These are phyloP conservation scores for Xylariomycetidae sp. DNA, from an alignment of 2,329 filamentous ascomycete species.

Conservation along the genomic window DNA sequence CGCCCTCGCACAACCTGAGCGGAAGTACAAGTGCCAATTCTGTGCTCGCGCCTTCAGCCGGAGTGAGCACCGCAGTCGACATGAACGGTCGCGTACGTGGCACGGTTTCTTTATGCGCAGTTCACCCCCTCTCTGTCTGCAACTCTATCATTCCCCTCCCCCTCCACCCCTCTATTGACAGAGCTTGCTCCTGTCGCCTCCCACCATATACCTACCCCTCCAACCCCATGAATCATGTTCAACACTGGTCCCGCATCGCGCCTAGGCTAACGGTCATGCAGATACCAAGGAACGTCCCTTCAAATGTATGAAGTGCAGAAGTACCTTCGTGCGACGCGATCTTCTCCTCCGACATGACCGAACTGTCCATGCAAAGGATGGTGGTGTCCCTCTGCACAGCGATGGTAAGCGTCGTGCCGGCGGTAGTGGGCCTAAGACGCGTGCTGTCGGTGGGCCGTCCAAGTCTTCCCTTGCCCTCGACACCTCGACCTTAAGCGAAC, in stretches of 20 bases:
- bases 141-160: slow-evolving; percentile 9
- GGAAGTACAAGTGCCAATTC: slow-evolving; percentile 99
- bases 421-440: slow-evolving; percentile 53
- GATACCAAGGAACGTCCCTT: slow-evolving; percentile 98
- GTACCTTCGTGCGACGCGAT: slow-evolving; percentile 96
- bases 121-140: slow-evolving; percentile 7
- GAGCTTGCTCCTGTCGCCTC: too few species aligned
- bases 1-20: slow-evolving; percentile 69
- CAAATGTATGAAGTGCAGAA: slow-evolving; percentile 97
- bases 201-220: slow-evolving; percentile 11
- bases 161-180: slow-evolving; percentile 20
- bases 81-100: slow-evolving; percentile 95
- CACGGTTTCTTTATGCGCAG: too few species aligned
- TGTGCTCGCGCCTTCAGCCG: slow-evolving; percentile 96
- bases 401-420: slow-evolving; percentile 82
- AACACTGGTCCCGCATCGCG: slow-evolving; percentile 1
- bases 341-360: slow-evolving; percentile 94
- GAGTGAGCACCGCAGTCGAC: slow-evolving; percentile 92
- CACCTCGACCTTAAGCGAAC: slow-evolving; percentile 71
- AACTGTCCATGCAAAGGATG: slow-evolving; percentile 97
- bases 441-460: slow-evolving; percentile 56
- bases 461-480: slow-evolving; percentile 80
- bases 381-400: slow-evolving; percentile 86
- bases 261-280: slow-evolving; percentile 37
- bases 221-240: slow-evolving; percentile 12